Percentiles rank a stretch among this genome's conserved stretches.
phyloP scores from a whole-genome alignment of 2,329 filamentous ascomycete species.

The Phoma sp. region DNA sequence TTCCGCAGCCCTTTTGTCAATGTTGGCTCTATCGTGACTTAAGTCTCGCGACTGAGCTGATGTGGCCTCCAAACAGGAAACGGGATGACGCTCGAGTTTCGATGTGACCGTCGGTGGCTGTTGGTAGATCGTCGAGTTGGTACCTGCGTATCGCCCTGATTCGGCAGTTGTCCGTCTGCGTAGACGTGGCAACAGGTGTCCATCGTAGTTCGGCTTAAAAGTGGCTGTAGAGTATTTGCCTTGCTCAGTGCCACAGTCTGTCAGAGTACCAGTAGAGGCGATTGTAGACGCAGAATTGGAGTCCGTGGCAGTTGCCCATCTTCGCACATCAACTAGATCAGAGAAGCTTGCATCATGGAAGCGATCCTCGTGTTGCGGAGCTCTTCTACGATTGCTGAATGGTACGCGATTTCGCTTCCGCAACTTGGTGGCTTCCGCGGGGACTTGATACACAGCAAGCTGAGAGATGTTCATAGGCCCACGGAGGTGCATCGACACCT shows the following conservation, averaged over 20 bases:
- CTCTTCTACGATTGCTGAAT: constrained; percentile 25
- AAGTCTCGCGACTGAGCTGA: not conserved
- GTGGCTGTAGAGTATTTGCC: not conserved
- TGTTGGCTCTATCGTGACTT: not conserved
- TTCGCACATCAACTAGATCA: constrained; percentile 3
- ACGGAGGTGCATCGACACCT: constrained; percentile 76
- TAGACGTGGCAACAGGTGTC: constrained; percentile 14
- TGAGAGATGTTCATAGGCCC: constrained; percentile 71
- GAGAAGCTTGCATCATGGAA: not conserved
- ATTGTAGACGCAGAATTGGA: constrained; percentile 14
- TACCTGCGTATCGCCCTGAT: not conserved
- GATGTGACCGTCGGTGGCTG: not conserved
- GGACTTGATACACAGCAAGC: constrained; percentile 70
- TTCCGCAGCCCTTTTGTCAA: constrained; percentile 18
- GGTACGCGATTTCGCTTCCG: constrained; percentile 24
- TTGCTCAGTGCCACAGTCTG: constrained; percentile 6
- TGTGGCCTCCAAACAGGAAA: not conserved
- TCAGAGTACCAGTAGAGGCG: constrained; percentile 20
- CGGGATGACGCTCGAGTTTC: not conserved
- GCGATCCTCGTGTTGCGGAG: constrained; percentile 2
- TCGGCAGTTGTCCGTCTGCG: too few species aligned
- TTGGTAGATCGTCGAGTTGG: constrained; percentile 2
- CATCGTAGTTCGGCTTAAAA: constrained; percentile 12
- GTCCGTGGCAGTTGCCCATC: constrained; percentile 7
- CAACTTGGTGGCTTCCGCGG: constrained; percentile 23